A percentile compares a stretch with the other conserved stretches of the same genome.
phyloP scores from a whole-genome alignment of 306 rosid species.

The Rosa multiflora region DNA sequence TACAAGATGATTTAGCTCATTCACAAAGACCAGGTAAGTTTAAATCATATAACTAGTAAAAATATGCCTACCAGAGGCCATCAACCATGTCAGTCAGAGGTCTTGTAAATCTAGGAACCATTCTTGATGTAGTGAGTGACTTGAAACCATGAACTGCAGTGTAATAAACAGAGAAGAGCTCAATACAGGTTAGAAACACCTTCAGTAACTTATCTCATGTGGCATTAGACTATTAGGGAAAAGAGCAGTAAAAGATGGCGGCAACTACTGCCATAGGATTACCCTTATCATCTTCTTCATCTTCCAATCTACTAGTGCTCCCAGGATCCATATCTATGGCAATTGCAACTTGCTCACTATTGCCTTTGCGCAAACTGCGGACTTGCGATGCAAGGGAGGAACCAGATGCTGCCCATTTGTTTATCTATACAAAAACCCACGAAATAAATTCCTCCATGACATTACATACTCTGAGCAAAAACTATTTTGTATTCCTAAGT shows the following conservation, averaged over 20 bases:
- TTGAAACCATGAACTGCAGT: constrained; percentile 89
- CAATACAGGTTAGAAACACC: constrained; percentile 3
- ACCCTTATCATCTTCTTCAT: constrained; percentile 98
- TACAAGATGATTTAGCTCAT: constrained; percentile 20
- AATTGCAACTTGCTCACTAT: constrained; percentile 82
- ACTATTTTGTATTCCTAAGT: not conserved
- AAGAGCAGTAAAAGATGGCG: constrained; percentile 13
- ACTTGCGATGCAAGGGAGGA: constrained; percentile 79
- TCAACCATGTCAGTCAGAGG: constrained; percentile 84
- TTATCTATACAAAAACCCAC: constrained; percentile 44
- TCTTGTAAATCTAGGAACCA: constrained; percentile 88
- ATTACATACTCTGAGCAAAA: not conserved
- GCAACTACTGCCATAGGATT: constrained; percentile 23
- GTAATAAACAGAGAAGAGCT: constrained; percentile 26
- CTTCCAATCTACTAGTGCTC: constrained; percentile 64
- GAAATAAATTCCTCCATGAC: constrained; percentile 17
- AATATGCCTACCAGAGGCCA: constrained; percentile 79
- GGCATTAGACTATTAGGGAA: not conserved
- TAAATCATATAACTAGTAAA: constrained; percentile 11
- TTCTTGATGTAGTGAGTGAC: constrained; percentile 81
- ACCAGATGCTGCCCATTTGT: constrained; percentile 62
- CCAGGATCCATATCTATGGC: constrained; percentile 84
- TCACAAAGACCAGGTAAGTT: constrained; percentile 8
- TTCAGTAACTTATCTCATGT: constrained; percentile 1
- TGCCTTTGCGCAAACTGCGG: constrained; percentile 95